Evolutionary conservation across 2,329 filamentous ascomycete genomes (phyloP), one percentile per base, ranked within the genome.

Genomic region (Ilyonectria destructans): DNA sequence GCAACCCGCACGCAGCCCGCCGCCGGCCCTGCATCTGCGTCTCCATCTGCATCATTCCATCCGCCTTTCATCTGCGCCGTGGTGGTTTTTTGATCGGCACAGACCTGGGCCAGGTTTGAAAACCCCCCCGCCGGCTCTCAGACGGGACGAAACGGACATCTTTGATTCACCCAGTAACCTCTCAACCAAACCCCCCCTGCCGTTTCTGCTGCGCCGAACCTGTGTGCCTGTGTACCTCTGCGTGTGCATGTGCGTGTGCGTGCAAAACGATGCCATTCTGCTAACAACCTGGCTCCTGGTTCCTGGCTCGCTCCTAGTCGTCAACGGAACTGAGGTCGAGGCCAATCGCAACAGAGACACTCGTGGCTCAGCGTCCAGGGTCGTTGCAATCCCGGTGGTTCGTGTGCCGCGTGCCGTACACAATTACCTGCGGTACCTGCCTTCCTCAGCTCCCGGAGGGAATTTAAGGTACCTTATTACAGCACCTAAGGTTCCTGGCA

Each of bases 21-120:
- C 23, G 13, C 26, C 23, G 48, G 48, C 26, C 26, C 45, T 12
- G 26, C 48, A 15, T 23, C 23, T 9, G 48, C 15, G n/a, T 29
- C 54, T 43, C 21, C 35, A 29, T 45, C 45, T 61, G 58, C 33
- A 52, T 52, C 58, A 54, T 56, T 51, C 51, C 60, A 56, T 40
- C 48, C 29, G 40, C 57, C 29, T 48, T 40, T 45, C 40, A 48
- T 59, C 51, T 54, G 51, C 51, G 51, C 31, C n/a, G 17, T 13
- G 31, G 29, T 54, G 51, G 29, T 12, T 26, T 52, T 13, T 15
- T 35, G 31, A 54, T 54, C 29, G 51, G 51, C 51, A 33, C 51
- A 21, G 51, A 37, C 51, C 29, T 54, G 48, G 48, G 48, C 48
- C 48, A n/a, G 17, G 51, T 54, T 54, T 37, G 31, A 33, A 12